Evolutionary conservation across 495 filamentous ascomycete species (phyloP).

Genomic region (Penicillium crystallinum): DNA sequence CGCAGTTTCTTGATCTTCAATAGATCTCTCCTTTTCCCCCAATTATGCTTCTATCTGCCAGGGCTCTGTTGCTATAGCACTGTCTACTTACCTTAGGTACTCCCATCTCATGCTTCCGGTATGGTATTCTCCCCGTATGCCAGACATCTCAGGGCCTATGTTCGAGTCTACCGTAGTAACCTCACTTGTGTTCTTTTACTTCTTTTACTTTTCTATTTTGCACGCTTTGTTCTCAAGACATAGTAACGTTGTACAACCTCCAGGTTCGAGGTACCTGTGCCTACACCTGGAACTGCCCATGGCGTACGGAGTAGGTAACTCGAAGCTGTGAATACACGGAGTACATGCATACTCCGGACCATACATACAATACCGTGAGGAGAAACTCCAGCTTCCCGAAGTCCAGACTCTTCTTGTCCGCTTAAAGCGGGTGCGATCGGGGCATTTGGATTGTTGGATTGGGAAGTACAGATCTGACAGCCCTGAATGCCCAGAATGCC

Average conservation of each 20-base stretch:
- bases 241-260: neutral
- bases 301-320: too few relatives aligned
- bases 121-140: neutral
- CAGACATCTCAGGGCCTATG: neutral
- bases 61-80: too few relatives aligned
- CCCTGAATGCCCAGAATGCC: neutral
- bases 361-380: constrained; percentile 8
- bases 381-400: constrained; percentile 16
- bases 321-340: neutral
- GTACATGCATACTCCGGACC: neutral
- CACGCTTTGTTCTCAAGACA: neutral
- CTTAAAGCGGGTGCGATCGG: constrained; percentile 2
- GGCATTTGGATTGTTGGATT: neutral
- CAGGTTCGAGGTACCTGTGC: too few relatives aligned
- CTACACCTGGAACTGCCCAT: too few relatives aligned
- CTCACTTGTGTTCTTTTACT: neutral
- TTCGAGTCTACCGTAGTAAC: neutral
- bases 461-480: too few relatives aligned
- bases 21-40: too few relatives aligned
- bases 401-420: constrained; percentile 9
- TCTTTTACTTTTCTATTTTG: neutral
- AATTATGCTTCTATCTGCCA: too few relatives aligned
- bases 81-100: neutral
- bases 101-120: too few relatives aligned
- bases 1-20: too few relatives aligned